Conservation (phyloP, 2,329 filamentous ascomycete genomes). For the Lachnellula willkommii region DNA sequence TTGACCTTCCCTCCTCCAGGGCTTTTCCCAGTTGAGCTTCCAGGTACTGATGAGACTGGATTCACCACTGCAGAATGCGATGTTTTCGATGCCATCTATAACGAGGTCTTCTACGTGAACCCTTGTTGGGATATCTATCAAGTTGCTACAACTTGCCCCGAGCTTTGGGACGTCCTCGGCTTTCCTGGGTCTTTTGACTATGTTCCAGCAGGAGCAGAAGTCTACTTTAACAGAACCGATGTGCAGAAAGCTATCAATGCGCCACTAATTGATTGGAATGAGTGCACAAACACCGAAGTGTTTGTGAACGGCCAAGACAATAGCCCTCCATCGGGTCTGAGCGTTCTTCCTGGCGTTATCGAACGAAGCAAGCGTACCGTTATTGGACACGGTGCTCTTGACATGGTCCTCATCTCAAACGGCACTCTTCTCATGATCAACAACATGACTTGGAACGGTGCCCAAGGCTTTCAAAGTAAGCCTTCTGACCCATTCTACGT, state of each 20-base stretch:
- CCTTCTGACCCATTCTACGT: conserved; percentile 32
- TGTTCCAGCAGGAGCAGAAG: conserved; percentile 51
- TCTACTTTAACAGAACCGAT: conserved; percentile 59
- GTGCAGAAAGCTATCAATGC: conserved; percentile 60
- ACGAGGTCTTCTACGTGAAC: conserved; percentile 54
- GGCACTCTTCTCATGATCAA: conserved; percentile 56
- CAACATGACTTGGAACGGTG: conserved; percentile 63
- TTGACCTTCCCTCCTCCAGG: conserved; percentile 64
- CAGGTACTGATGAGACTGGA: conserved; percentile 39
- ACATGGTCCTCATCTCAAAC: conserved; percentile 49
- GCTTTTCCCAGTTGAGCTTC: conserved; percentile 45
- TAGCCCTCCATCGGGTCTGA: conserved; percentile 49
- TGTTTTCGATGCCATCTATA: conserved; percentile 51
- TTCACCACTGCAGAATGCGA: conserved; percentile 45
- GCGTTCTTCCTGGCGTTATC: conserved; percentile 63
- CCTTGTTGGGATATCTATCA: conserved; percentile 78
- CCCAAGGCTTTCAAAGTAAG: conserved; percentile 50
- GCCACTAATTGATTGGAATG: conserved; percentile 61
- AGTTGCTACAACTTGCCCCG: conserved; percentile 65
- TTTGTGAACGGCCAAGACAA: conserved; percentile 46
- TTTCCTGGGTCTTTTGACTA: conserved; percentile 63
- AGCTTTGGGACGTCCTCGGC: conserved; percentile 63
- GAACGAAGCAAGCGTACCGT: conserved; percentile 68
- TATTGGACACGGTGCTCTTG: conserved; percentile 63
- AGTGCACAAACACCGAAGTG: conserved; percentile 46